Percentiles rank a stretch among this genome's conserved stretches.
Conservation (phyloP, 805 yeast genomes). For the Saturnispora zaruensis region DNA sequence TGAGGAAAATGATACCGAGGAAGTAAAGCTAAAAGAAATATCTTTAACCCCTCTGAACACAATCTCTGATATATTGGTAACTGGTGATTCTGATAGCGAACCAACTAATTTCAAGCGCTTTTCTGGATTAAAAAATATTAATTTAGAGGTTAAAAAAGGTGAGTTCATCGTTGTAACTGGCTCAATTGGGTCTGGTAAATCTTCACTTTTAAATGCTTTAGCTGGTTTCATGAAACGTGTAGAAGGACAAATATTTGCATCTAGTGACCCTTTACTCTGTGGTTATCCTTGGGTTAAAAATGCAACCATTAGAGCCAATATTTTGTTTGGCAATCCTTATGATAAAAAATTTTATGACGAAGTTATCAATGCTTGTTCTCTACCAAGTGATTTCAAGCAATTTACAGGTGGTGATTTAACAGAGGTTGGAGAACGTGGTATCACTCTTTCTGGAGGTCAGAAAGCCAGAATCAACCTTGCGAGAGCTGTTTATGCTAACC, state of each 20-base stretch:
- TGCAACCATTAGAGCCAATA: conserved; percentile 70
- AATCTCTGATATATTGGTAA: background rate
- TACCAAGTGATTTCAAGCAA: conserved; percentile 53
- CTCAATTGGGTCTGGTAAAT: conserved; percentile 58
- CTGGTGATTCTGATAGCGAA: background rate
- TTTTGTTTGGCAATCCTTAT: conserved; percentile 53
- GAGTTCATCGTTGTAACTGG: conserved; percentile 77
- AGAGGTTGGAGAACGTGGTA: conserved; percentile 80
- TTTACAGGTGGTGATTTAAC: conserved; percentile 71
- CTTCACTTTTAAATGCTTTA: conserved; percentile 62
- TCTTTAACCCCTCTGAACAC: background rate
- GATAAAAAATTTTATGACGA: conserved; percentile 43
- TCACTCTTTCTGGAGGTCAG: conserved; percentile 81
- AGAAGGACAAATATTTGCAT: conserved; percentile 42
- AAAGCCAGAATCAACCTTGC: conserved; percentile 70
- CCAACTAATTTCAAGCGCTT: conserved; percentile 17
- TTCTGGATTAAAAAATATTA: conserved; percentile 43
- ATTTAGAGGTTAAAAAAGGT: conserved; percentile 47
- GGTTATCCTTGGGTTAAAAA: conserved; percentile 82
- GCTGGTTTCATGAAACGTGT: conserved; percentile 60
- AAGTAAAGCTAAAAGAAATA: background rate
- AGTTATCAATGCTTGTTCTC: conserved; percentile 60
- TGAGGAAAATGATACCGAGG: conserved; percentile 1
- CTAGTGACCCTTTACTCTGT: conserved; percentile 45
- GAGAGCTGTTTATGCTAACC: conserved; percentile 56